Evolutionary conservation across 1,139 yeast genomes (phyloP), one percentile per base, ranked within the genome.

Genomic region (Petasospora fabianii): DNA sequence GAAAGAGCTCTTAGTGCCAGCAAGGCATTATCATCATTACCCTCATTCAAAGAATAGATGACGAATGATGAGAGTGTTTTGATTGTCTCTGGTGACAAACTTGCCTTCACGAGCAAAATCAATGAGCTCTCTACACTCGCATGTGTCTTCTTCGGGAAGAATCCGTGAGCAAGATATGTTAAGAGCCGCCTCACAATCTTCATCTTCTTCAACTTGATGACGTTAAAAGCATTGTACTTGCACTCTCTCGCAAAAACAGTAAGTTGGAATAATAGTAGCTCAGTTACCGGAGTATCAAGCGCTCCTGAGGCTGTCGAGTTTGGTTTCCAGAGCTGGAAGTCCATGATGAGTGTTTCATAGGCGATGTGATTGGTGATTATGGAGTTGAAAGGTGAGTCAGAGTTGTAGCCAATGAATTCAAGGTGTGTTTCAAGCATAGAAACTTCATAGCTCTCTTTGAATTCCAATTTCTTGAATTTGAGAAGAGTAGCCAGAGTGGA

Each of bases 221-320:
- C 54, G 51, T 84, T 85, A 55, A 68, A 73, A 1, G 64, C 55
- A 16, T 61, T 63, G 53, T 68, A 73, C 43, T 66, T 71, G 32
- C 84, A 76, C 16, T 69, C 73, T 32, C 68, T 66, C 7, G 76
- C 61, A 43, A 84, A 68, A 1, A 71, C 71, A 2, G 71, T 69
- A 36, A 82, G 65, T 46, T 84, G 90, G 40, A 69, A 71, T 5
- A 81, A 58, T 9, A 82, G 59, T 40, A 68, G 69, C 31, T 73
- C 65, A 36, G 78, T 66, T 0, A 77, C 64, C 27, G 69, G 75
- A 1, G 66, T 49, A 16, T 64, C 69, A 2, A 55, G 49, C 3
- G 43, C 42, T 16, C 28, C 22, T 4, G 20, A 13, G 7, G 44
- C 50, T 3, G 34, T 26, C 46, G 27, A 11, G 5, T 38, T 19